Evolutionary conservation across 2,329 filamentous ascomycete species (phyloP), one percentile per base, ranked within the genome.

Genomic region (Aspergillus carbonarius): DNA sequence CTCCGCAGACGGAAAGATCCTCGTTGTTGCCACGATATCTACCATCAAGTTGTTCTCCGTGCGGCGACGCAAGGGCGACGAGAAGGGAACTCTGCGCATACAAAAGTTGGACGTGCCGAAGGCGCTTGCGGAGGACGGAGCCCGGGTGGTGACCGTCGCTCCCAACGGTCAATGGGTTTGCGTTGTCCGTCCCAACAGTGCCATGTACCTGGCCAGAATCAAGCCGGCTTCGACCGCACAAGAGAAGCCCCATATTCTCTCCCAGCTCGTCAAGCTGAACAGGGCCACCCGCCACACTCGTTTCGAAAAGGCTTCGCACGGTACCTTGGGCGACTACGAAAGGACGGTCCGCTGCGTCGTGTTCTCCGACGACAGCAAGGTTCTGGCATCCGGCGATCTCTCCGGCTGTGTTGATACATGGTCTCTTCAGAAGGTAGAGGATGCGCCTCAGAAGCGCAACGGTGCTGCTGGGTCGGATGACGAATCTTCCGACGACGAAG

Each of bases 401-500:
- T 88, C 89, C 44, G 95, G 95, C 44, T 92, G 88, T 74, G 81
- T 98, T 32, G 93, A 98, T 70, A 92, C 88, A 17, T 99, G 93
- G 90, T 78, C 92, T 1, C 76, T 96, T 55, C 82, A 85, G 69
- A 83, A 83, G 25, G 63, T 59, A 4, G 55, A 57, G 15, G 61
- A 37, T 79, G 83, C 77, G 75, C 30, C 70, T 63, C 59, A 73
- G 18, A 76, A 71, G 73, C 77, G 61, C 27, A 79, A 78, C 53
- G 74, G 74, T 42, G 76, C 77, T 6, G 75, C 79, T 10, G 78
- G 79, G 17, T 81, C 81, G 7, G 80, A 82, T 23, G 77, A 79
- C 35, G 71, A 76, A 17, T 75, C 71, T 46, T 76, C 76, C 12
- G 83, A 86, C 50, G 82, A 83, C 30, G 79, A 78, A 6, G 78